Evolutionary conservation across 2,329 filamentous ascomycete species (phyloP), one percentile per base, ranked within the genome.

Genomic region (Alternaria brassicae): DNA sequence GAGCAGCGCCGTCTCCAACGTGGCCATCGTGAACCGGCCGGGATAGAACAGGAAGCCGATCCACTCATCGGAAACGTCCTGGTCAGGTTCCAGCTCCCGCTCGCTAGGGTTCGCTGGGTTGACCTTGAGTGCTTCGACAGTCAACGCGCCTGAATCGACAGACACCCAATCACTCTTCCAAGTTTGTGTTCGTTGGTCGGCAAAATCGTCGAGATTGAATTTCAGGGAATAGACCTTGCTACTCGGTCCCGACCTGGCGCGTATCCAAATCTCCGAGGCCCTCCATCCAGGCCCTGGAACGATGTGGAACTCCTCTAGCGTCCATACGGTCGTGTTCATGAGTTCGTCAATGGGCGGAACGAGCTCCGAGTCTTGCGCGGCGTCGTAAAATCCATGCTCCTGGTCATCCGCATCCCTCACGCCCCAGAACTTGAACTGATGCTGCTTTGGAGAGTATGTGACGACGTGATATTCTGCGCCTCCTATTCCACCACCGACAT

Each of bases 341-440:
- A 84, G 70, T 37, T 82, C 80, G 54, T 83, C 82, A 23, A 84
- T 73, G 0, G 86, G 86, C 1, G 93, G 91, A 25, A 89, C 83
- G 30, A 95, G 81, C 12, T 84, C 81, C 7, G 81, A 73, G 10
- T 85, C 82, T 0, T 90, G 85, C 67, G 91, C 93, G 21, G 92
- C 80, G 68, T 96, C 92, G 62, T 88, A 85, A 13, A 96, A 82
- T 8, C 88, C 83, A 19, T 92, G 76, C 2, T 81, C 82, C 65
- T 79, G 65, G 67, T 80, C 64, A 69, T 90, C 83, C 67, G 85
- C 85, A 53, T 89, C 86, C 66, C 88, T 86, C 17, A 90, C 86
- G 53, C 86, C 86, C 92, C 93, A 99, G 74, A 99, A 93, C 77
- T 97, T 98, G 84, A 99, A 98, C 73, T 94, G 90, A 34, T 95